Evolutionary conservation across 352 stramenopile species (phyloP).

Genomic region (Thalassiosira exigua): DNA sequence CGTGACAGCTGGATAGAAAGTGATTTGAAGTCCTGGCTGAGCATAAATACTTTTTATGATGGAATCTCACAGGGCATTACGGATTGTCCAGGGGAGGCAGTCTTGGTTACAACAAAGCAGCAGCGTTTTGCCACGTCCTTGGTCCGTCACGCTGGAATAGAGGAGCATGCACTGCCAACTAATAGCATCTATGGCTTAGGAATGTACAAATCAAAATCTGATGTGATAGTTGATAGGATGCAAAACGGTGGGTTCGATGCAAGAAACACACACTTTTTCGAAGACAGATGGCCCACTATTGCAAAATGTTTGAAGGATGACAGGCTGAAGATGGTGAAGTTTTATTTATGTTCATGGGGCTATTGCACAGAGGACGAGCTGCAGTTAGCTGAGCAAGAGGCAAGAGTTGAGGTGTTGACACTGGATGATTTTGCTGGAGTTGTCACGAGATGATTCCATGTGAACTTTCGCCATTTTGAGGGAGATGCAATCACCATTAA

Average conservation of each 20-base stretch:
- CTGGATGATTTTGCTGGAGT: slow-evolving; percentile 43
- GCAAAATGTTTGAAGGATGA: slow-evolving; percentile 50
- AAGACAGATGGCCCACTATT: slow-evolving; percentile 52
- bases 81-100: slow-evolving; percentile 28
- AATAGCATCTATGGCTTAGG: slow-evolving; percentile 48
- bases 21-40: slow-evolving; percentile 47
- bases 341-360: slow-evolving; percentile 56
- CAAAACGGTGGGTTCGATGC: slow-evolving; percentile 17
- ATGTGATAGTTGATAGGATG: slow-evolving; percentile 54
- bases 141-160: slow-evolving; percentile 39
- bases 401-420: slow-evolving; percentile 40
- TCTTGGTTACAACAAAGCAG: slow-evolving; percentile 54
- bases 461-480: background rate
- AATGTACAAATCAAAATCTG: slow-evolving; percentile 53
- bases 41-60: slow-evolving; percentile 52
- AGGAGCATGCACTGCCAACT: slow-evolving; percentile 31
- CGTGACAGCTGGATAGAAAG: slow-evolving; percentile 48
- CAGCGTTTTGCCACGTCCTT: slow-evolving; percentile 54
- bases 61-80: slow-evolving; percentile 38
- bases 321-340: slow-evolving; percentile 40
- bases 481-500: too few species aligned
- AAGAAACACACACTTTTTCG: slow-evolving; percentile 49
- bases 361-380: slow-evolving; percentile 46
- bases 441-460: slow-evolving; percentile 25
- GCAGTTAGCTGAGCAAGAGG: slow-evolving; percentile 20